These are phyloP conservation scores for Sarocladium brachiariae DNA, from an alignment of 2,329 filamentous ascomycete species.

Conservation along the genomic window DNA sequence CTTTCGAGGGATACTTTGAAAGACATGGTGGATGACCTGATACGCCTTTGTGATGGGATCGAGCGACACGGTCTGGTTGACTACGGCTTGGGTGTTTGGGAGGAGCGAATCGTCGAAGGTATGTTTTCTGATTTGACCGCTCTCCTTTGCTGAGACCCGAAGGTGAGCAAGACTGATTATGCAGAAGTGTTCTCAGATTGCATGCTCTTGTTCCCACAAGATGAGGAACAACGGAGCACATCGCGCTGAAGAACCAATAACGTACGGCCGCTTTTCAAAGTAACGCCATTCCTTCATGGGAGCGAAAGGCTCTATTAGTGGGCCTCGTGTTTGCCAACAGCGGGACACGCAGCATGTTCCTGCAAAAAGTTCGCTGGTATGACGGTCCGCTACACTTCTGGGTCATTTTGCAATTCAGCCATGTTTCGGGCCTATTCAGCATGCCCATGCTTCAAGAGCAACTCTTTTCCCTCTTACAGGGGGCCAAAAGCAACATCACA, in stretches of 20 bases:
- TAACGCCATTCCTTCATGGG: no score
- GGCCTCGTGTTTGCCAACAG: no score
- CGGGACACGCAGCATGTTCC: no score
- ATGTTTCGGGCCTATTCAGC: no score
- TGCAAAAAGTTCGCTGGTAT: no score
- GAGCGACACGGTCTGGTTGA: conserved; percentile 93
- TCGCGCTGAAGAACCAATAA: neutral
- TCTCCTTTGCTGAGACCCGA: neutral
- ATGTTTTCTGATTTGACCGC: conserved; percentile 29
- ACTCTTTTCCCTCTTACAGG: neutral
- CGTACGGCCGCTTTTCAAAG: no score
- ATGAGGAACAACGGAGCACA: conserved; percentile 10
- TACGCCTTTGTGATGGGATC: conserved; percentile 76
- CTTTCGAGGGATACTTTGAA: conserved; percentile 64
- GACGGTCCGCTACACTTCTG: no score
- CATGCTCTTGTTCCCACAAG: conserved; percentile 27
- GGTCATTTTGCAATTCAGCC: no score
- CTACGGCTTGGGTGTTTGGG: conserved; percentile 95
- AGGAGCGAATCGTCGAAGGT: conserved; percentile 85
- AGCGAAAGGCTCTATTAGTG: no score
- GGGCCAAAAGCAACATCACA: neutral
- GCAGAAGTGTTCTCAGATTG: conserved; percentile 18
- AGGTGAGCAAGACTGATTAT: no score
- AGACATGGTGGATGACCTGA: conserved; percentile 74
- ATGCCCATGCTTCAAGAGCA: no score